A percentile compares a stretch with the other conserved stretches of the same genome.
Evolutionary conservation across 2,329 filamentous ascomycete genomes (phyloP).

Genomic region (Phyllosticta paracitricarpa): DNA sequence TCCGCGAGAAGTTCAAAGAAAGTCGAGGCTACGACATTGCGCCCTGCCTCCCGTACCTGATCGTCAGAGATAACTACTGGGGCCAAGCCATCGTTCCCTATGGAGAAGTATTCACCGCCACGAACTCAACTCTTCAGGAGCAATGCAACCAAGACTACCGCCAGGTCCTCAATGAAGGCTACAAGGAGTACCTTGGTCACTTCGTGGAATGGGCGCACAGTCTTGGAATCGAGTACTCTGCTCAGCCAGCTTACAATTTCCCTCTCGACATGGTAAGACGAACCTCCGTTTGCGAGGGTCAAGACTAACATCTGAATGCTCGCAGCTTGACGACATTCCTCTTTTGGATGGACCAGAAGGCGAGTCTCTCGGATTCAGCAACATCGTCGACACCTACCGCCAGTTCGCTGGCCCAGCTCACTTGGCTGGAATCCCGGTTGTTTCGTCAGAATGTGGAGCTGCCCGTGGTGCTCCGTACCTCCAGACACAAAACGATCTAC

Average conservation of each 20-base stretch:
- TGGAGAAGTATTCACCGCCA: conserved; percentile 9
- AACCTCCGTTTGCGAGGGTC: neutral
- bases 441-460: conserved; percentile 27
- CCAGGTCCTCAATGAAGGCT: conserved; percentile 20
- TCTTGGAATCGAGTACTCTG: conserved; percentile 18
- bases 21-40: conserved; percentile 20
- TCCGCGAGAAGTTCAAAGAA: conserved; percentile 17
- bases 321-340: conserved; percentile 18
- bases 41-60: conserved; percentile 24
- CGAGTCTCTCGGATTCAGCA: conserved; percentile 25
- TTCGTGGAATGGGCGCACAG: conserved; percentile 19
- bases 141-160: conserved; percentile 21
- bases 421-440: conserved; percentile 20
- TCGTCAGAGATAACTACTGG: conserved; percentile 13
- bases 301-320: neutral
- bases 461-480: conserved; percentile 17
- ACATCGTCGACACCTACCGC: conserved; percentile 23
- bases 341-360: conserved; percentile 24
- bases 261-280: conserved; percentile 23
- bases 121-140: conserved; percentile 11
- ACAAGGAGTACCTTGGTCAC: conserved; percentile 20
- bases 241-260: conserved; percentile 26
- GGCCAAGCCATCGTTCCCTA: conserved; percentile 10
- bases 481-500: conserved; percentile 22
- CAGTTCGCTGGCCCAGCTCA: conserved; percentile 26